Evolutionary conservation across 2,329 filamentous ascomycete genomes (phyloP).

Genomic region (Aspergillus japonicus): DNA sequence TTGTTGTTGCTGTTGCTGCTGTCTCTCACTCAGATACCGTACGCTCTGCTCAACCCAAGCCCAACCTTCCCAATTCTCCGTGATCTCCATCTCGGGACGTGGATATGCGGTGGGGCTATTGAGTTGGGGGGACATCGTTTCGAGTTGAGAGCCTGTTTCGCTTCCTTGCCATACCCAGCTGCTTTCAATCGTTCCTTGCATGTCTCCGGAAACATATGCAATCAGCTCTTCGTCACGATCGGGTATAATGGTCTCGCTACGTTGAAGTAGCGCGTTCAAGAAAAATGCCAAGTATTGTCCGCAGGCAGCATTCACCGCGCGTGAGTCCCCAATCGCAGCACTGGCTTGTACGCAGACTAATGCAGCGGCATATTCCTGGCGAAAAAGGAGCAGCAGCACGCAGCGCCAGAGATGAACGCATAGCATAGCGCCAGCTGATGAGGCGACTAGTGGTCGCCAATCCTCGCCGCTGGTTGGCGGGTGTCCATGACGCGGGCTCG

Average conservation of each 20-base stretch:
- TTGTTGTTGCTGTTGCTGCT: slow-evolving; percentile 33
- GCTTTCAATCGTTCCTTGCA: slow-evolving; percentile 74
- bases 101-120: slow-evolving; percentile 16
- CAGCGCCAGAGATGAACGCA: slow-evolving; percentile 87
- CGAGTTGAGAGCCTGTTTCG: slow-evolving; percentile 48
- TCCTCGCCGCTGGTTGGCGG: background rate
- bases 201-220: slow-evolving; percentile 79
- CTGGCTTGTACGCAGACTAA: slow-evolving; percentile 70
- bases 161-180: slow-evolving; percentile 79
- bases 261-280: slow-evolving; percentile 60
- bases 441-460: slow-evolving; percentile 51
- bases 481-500: background rate
- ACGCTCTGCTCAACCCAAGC: slow-evolving; percentile 66
- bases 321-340: slow-evolving; percentile 66
- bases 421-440: slow-evolving; percentile 70
- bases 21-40: slow-evolving; percentile 45
- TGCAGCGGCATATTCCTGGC: slow-evolving; percentile 70
- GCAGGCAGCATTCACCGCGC: slow-evolving; percentile 73
- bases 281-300: slow-evolving; percentile 84
- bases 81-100: slow-evolving; percentile 18
- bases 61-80: slow-evolving; percentile 79
- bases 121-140: slow-evolving; percentile 23
- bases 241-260: slow-evolving; percentile 40
- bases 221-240: slow-evolving; percentile 82
- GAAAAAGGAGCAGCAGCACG: slow-evolving; percentile 73